Evolutionary conservation across 257 asterid genomes (phyloP), one percentile per base, ranked within the genome.

Genomic region (Rhazya stricta): DNA sequence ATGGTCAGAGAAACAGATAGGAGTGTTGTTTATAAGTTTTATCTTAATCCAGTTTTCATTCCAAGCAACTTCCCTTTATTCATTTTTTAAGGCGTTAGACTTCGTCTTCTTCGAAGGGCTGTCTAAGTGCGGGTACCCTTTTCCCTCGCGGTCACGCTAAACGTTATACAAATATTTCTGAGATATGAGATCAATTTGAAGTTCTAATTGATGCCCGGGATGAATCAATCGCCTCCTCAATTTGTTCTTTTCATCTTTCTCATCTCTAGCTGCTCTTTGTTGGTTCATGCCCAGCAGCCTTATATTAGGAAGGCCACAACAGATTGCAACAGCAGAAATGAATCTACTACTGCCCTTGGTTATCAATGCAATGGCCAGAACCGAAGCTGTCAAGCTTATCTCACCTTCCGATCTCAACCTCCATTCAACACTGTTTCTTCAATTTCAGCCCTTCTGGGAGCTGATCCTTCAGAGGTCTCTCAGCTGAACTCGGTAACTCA

Each of bases 341-440:
- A 75, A 57, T 78, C 96, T 7, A 77, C 85, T 34, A 81, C 97
- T 41, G 88, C 69, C 68, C 86, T 89, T 27, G 97, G 98, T 46
- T 94, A 94, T 78, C 63, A 78, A 67, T 92, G 98, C 85, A 94
- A 94, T 73, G 98, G 96, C 71, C 37, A 16, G 19, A 61, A 54
- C 77, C 85, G 69, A 27, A 72, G 65, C 39, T 94, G 97, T 80
- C 91, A 83, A 74, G 57, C 99, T 30, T 94, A 90, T 68, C 93
- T 94, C 66, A 88, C 97, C 32, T 92, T 94, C 94, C 51, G 87
- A 61, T 77, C 99, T 2, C 82, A 54, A 25, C 84, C 93, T 2
- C 95, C 97, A 0, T 90, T 50, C 79, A 27, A 69, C 76, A 68
- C 90, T 0, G 87, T 87, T 74, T 51, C 93, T 81, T 21, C 92